Evolutionary conservation across 352 stramenopile genomes (phyloP), one percentile per base, ranked within the genome.

Genomic region (Pythium aristosporum): DNA sequence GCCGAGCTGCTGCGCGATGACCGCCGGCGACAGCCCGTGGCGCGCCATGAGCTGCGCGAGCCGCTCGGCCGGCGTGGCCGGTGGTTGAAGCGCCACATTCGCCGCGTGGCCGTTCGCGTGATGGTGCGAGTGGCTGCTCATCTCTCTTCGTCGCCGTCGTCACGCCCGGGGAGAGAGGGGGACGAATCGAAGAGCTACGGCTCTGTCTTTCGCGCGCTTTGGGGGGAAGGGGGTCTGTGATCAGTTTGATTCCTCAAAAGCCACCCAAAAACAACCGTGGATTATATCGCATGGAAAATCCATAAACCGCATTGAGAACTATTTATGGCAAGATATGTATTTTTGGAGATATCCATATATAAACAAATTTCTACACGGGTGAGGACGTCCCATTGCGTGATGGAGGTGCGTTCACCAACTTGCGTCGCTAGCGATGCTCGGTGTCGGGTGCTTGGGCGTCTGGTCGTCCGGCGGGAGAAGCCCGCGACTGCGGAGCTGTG

Each of bases 1-100:
- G 37, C 72, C 68, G 36, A 92, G 56, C 65, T 88, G 76, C 56
- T 55, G 67, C 21, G 80, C 76, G 37, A 90, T 67, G 25, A 72
- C 74, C 5, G 80, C 74, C 12, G 74, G 56, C 0, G 72, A 20
- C 30, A 92, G 63, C 46, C 42, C 64, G 69, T 86, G 82, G 56
- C 80, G 78, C 58, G 80, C 68, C 67, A 92, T 82, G 48, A 92
- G 83, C 32, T 74, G 71, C 60, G 66, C 74, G 49, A 92, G 78
- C 46, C 80, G 78, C 39, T 87, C 78, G 37, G 81, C 76, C 32
- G 71, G 64, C 32, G 79, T 79, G 56, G 21, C 18, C 10, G 58
- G 65, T 67, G 21, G n/a, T 10, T 44, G 69, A 70, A 46, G 60
- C 51, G 10, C 46, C 37, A 37, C 52, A 18, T n/a, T n/a, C n/a